A percentile compares a stretch with the other conserved stretches of the same genome.
Conservation (phyloP, 495 filamentous ascomycete species). For the Sporormia fimetaria region DNA sequence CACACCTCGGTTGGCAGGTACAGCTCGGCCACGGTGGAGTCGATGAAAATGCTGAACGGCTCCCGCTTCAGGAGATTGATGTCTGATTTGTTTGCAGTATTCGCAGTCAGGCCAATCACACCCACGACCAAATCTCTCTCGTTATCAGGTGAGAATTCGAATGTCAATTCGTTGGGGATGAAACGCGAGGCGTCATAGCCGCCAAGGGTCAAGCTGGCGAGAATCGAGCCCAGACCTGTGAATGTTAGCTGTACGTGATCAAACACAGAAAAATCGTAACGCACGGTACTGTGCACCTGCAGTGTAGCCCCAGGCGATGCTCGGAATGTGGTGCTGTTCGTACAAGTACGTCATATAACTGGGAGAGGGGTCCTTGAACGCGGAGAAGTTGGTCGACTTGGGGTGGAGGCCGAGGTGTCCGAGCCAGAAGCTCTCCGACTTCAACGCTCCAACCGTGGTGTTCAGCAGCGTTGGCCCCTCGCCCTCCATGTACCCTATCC, state of each 20-base stretch:
- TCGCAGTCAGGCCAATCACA: constrained; percentile 37
- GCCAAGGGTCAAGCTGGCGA: constrained; percentile 45
- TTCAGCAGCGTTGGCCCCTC: constrained; percentile 37
- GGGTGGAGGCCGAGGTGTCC: constrained; percentile 45
- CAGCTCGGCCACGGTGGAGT: constrained; percentile 44
- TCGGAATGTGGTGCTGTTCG: constrained; percentile 38
- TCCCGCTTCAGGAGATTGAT: constrained; percentile 19
- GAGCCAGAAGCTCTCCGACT: constrained; percentile 41
- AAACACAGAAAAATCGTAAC: constrained; percentile 1
- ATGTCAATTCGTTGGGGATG: constrained; percentile 37
- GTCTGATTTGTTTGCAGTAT: constrained; percentile 11
- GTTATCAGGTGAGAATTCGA: constrained; percentile 40
- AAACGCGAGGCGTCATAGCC: constrained; percentile 46
- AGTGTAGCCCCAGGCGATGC: constrained; percentile 45
- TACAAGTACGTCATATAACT: constrained; percentile 42
- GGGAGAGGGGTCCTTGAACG: constrained; percentile 35
- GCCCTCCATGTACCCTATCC: constrained; percentile 35
- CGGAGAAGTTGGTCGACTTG: constrained; percentile 39
- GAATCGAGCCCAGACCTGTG: constrained; percentile 38
- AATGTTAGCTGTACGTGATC: constrained; percentile 5
- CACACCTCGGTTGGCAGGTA: constrained; percentile 46
- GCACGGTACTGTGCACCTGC: constrained; percentile 44
- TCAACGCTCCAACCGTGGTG: constrained; percentile 40
- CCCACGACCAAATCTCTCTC: constrained; percentile 41
- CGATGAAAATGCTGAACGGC: constrained; percentile 34